Evolutionary conservation across 2,329 filamentous ascomycete genomes (phyloP), one percentile per base, ranked within the genome.

Genomic region (Arthrinium phaeospermum): DNA sequence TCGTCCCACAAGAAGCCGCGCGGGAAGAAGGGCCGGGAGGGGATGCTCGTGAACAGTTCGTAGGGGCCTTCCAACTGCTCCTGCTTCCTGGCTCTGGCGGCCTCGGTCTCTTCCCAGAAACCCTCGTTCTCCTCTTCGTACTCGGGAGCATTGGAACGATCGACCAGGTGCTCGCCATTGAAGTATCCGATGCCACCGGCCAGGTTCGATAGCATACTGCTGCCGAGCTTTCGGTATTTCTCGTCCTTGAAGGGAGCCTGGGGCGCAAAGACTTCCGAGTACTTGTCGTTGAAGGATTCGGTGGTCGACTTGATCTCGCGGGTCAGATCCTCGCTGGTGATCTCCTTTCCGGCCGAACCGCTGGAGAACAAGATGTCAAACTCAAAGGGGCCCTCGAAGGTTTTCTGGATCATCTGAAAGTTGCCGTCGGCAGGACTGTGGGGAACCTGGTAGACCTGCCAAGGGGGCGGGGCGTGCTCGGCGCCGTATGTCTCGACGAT

Each of bases 1-100:
- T 99, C 96, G 78, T 99, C 96, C 96, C 96, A 99, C 4, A 98
- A 87, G 81, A 99, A 99, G 0, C 96, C 96, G 74, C 96, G 90
- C 1, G 96, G 96, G 83, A 99, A 99, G 86, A 99, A 99, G 0
- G 96, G 94, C 5, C 96, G 88, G 12, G 96, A 98, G 0, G 96
- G 96, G 72, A 98, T 92, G 77, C 92, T 94, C 8, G 95, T 97
- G 81, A 95, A 98, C 2, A 99, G 89, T 81, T 98, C 94, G 71
- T 92, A 94, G 1, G 96, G 94, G 0, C 94, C 94, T 79, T 97
- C 95, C 0, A 92, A 83, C 73, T 90, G 86, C 75, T 95, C 91
- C 75, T 90, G 83, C 71, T 90, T 91, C 73, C 91, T 90, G 34
- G 86, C 88, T 72, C 94, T 89, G 5, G 95, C 96, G 78, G 93